phyloP scores from a whole-genome alignment of 441 rosid species.

The Corymbia calophylla region DNA sequence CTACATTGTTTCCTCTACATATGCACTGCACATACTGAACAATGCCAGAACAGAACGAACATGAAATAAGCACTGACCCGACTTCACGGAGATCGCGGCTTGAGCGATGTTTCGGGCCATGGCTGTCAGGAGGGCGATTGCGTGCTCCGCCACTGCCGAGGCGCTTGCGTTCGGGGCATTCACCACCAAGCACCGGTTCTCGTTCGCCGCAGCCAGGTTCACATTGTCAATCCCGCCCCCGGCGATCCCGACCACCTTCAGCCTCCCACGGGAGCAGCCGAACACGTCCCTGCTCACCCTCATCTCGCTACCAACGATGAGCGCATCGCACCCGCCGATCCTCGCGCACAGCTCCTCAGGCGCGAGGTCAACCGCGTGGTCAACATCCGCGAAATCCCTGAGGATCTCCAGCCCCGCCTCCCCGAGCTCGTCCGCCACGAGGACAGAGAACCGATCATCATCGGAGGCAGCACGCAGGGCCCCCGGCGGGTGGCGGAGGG shows the following conservation, averaged over 20 bases:
- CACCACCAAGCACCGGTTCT: slow-evolving; percentile 6
- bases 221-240: slow-evolving; percentile 8
- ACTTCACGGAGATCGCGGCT: slow-evolving; percentile 2
- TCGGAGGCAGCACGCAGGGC: background rate
- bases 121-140: slow-evolving; percentile 3
- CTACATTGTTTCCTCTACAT: background rate
- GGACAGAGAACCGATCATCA: slow-evolving; percentile 10
- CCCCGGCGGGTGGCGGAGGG: background rate
- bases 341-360: slow-evolving; percentile 8
- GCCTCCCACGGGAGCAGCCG: slow-evolving; percentile 1
- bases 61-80: background rate
- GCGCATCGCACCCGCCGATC: background rate
- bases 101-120: slow-evolving; percentile 7
- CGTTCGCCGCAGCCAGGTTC: slow-evolving; percentile 1
- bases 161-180: slow-evolving; percentile 3
- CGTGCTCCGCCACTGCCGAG: slow-evolving; percentile 3
- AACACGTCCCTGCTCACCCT: slow-evolving; percentile 7
- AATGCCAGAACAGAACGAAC: background rate
- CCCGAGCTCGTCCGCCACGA: slow-evolving; percentile 9
- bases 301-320: slow-evolving; percentile 4
- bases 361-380: slow-evolving; percentile 1
- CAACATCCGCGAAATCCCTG: slow-evolving; percentile 2
- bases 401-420: background rate
- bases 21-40: background rate
- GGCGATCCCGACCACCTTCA: slow-evolving; percentile 14